Evolutionary conservation across 1,139 yeast species (phyloP).

Genomic region (Debaryomyces coudertii): DNA sequence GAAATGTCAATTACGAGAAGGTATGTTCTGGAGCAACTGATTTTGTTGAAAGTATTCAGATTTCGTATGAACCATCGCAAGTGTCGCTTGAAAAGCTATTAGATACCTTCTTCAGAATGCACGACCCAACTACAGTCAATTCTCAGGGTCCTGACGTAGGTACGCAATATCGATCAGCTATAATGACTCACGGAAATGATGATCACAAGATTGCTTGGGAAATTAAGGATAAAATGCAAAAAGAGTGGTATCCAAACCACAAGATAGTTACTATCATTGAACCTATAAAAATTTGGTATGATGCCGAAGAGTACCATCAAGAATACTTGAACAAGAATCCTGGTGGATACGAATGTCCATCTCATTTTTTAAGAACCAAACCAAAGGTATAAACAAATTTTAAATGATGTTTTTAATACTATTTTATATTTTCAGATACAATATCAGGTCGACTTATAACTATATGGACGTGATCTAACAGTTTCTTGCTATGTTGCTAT

Average conservation of each 20-base stretch:
- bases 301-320: conserved; percentile 95
- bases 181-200: conserved; percentile 61
- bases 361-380: conserved; percentile 66
- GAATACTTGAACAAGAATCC: conserved; percentile 78
- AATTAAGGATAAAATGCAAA: conserved; percentile 36
- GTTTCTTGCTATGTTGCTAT: too few species aligned
- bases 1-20: conserved; percentile 67
- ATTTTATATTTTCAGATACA: not conserved
- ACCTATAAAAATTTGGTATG: conserved; percentile 73
- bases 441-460: not conserved
- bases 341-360: conserved; percentile 84
- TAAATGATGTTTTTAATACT: too few species aligned
- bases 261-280: conserved; percentile 63
- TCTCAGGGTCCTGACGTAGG: conserved; percentile 85
- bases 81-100: conserved; percentile 64
- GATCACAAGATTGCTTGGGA: conserved; percentile 33
- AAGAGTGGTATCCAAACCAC: conserved; percentile 48
- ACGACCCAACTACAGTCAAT: conserved; percentile 64
- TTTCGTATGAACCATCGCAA: conserved; percentile 73
- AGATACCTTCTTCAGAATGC: conserved; percentile 88
- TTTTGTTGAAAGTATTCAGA: conserved; percentile 78
- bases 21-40: conserved; percentile 78
- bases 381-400: conserved; percentile 29
- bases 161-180: conserved; percentile 80
- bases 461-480: too few species aligned